Evolutionary conservation across 1,284 basidiomycete species (phyloP).

Genomic region (Boletus smithii): DNA sequence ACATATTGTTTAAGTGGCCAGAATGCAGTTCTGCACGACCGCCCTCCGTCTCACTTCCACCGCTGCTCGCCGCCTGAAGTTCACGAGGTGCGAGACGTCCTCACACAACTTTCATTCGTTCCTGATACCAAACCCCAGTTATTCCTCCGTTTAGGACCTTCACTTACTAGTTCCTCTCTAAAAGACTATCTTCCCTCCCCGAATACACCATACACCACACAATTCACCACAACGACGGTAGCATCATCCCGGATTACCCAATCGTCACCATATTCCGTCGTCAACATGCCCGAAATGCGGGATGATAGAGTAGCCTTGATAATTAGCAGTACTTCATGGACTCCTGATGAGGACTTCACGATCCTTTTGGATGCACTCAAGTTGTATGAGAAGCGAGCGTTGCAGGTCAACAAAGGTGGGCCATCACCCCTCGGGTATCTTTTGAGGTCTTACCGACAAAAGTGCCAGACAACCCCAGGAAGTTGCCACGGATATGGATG

Average conservation of each 20-base stretch:
- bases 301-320: constrained; percentile 80
- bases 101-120: constrained; percentile 8
- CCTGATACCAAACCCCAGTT: constrained; percentile 41
- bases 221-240: constrained; percentile 48
- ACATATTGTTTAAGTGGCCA: constrained; percentile 54
- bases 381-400: constrained; percentile 65
- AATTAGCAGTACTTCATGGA: constrained; percentile 96
- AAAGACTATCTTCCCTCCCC: constrained; percentile 42
- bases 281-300: constrained; percentile 48
- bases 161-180: constrained; percentile 34
- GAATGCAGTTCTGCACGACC: constrained; percentile 81
- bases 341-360: constrained; percentile 93
- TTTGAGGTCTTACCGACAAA: constrained; percentile 1
- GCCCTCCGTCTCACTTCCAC: constrained; percentile 82
- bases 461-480: constrained; percentile 23
- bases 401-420: constrained; percentile 29
- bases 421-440: not conserved
- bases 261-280: constrained; percentile 33
- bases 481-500: constrained; percentile 74
- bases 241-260: constrained; percentile 7
- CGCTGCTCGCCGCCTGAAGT: constrained; percentile 64
- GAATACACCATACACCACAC: constrained; percentile 56
- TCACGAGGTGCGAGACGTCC: constrained; percentile 56
- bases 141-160: constrained; percentile 49
- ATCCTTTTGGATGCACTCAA: constrained; percentile 75